Evolutionary conservation across 495 filamentous ascomycete species (phyloP).

Genomic region (Physcia stellaris): DNA sequence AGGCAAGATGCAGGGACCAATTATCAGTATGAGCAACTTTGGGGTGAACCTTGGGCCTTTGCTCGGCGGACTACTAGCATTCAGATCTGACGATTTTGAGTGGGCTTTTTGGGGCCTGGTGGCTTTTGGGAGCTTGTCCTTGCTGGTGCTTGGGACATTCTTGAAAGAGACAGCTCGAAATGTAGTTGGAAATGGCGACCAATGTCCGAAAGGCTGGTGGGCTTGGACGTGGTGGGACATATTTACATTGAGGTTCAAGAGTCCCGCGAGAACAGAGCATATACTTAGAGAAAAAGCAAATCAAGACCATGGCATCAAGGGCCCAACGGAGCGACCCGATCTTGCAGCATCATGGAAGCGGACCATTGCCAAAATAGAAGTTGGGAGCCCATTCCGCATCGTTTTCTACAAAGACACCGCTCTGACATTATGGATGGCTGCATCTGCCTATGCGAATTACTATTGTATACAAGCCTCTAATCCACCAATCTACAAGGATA

Average conservation of each 20-base stretch:
- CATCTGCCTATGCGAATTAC: constrained; percentile 23
- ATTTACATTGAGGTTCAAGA: neutral
- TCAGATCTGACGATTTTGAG: constrained; percentile 24
- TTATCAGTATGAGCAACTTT: constrained; percentile 18
- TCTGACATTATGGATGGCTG: constrained; percentile 34
- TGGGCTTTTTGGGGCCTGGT: constrained; percentile 12
- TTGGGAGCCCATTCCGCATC: constrained; percentile 28
- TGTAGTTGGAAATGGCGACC: constrained; percentile 55
- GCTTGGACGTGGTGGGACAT: constrained; percentile 10
- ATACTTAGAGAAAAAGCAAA: neutral
- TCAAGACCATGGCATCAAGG: neutral
- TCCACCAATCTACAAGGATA: constrained; percentile 16
- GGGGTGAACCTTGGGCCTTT: constrained; percentile 22
- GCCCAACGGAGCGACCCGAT: neutral
- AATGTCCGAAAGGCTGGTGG: constrained; percentile 16
- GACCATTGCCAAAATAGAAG: constrained; percentile 20
- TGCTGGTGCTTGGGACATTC: constrained; percentile 31
- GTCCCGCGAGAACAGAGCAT: too few relatives aligned
- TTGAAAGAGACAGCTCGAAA: constrained; percentile 58
- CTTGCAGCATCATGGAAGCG: constrained; percentile 28
- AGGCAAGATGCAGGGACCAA: constrained; percentile 45
- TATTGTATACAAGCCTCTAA: constrained; percentile 25
- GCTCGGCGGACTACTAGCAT: too few relatives aligned
- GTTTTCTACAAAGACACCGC: constrained; percentile 41
- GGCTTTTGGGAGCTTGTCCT: neutral